Evolutionary conservation across 176 grass and related monocot genomes (phyloP).

Genomic region (Lolium multiflorum): DNA sequence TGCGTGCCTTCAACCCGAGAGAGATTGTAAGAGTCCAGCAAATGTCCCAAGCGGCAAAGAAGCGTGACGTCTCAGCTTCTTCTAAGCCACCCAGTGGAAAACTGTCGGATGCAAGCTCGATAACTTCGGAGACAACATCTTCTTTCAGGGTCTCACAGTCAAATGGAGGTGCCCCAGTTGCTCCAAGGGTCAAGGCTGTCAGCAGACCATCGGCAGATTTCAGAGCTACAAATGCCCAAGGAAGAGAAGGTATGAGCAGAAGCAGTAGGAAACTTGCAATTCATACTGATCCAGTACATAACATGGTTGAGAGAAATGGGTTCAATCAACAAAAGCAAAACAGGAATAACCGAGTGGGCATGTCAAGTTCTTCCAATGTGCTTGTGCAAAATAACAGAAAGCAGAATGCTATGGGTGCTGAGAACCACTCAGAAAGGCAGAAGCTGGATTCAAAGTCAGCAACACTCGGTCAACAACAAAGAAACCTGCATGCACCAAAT

Average conservation of each 20-base stretch:
- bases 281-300: constrained; percentile 31
- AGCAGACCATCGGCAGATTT: constrained; percentile 44
- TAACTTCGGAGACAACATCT: constrained; percentile 40
- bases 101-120: constrained; percentile 37
- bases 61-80: constrained; percentile 28
- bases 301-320: constrained; percentile 37
- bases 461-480: constrained; percentile 50
- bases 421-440: constrained; percentile 22
- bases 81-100: constrained; percentile 46
- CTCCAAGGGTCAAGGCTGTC: constrained; percentile 47
- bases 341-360: constrained; percentile 46
- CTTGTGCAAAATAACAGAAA: constrained; percentile 77
- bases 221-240: constrained; percentile 55
- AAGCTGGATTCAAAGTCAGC: constrained; percentile 57
- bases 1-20: constrained; percentile 52
- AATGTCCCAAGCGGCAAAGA: constrained; percentile 49
- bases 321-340: constrained; percentile 48
- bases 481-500: constrained; percentile 44
- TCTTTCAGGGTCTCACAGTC: constrained; percentile 36
- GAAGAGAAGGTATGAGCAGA: constrained; percentile 54
- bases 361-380: constrained; percentile 36
- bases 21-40: constrained; percentile 45
- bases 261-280: constrained; percentile 39
- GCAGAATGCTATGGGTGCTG: constrained; percentile 51
- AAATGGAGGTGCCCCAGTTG: constrained; percentile 52